phyloP scores from a whole-genome alignment of 345 rosid species.

The Aurinia saxatilis region DNA sequence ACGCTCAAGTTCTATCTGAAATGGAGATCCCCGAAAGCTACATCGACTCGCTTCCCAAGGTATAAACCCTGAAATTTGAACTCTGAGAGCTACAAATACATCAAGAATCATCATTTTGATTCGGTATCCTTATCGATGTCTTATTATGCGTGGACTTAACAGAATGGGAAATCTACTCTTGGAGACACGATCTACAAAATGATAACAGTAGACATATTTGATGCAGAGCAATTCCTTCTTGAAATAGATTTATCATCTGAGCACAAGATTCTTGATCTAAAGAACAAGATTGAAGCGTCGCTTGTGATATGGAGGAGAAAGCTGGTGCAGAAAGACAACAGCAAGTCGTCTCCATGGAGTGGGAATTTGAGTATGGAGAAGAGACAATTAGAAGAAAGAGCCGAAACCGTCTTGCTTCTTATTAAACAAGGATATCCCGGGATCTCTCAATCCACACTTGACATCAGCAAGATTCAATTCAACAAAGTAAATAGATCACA shows the following conservation, averaged over 20 bases:
- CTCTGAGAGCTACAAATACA: neutral
- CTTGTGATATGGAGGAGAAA: constrained; percentile 82
- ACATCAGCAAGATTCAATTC: constrained; percentile 72
- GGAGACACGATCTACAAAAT: constrained; percentile 60
- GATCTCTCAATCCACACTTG: constrained; percentile 70
- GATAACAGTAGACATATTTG: constrained; percentile 64
- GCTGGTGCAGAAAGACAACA: constrained; percentile 63
- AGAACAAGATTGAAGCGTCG: constrained; percentile 92
- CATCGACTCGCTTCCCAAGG: constrained; percentile 86
- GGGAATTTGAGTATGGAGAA: constrained; percentile 69
- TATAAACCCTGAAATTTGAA: constrained; percentile 14
- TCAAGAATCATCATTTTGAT: neutral
- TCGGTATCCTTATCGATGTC: neutral
- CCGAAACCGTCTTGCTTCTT: constrained; percentile 59
- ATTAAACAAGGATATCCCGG: constrained; percentile 70
- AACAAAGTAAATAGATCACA: constrained; percentile 40
- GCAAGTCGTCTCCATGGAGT: constrained; percentile 56
- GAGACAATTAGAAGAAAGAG: constrained; percentile 87
- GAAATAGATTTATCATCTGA: constrained; percentile 68
- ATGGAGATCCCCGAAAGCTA: constrained; percentile 88
- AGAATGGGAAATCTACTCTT: constrained; percentile 82
- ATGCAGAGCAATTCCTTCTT: constrained; percentile 65
- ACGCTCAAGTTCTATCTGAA: constrained; percentile 63
- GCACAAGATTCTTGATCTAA: constrained; percentile 71
- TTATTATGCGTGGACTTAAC: neutral